phyloP scores from a whole-genome alignment of 2,329 filamentous ascomycete genomes.

The Pseudomassariella vexata region DNA sequence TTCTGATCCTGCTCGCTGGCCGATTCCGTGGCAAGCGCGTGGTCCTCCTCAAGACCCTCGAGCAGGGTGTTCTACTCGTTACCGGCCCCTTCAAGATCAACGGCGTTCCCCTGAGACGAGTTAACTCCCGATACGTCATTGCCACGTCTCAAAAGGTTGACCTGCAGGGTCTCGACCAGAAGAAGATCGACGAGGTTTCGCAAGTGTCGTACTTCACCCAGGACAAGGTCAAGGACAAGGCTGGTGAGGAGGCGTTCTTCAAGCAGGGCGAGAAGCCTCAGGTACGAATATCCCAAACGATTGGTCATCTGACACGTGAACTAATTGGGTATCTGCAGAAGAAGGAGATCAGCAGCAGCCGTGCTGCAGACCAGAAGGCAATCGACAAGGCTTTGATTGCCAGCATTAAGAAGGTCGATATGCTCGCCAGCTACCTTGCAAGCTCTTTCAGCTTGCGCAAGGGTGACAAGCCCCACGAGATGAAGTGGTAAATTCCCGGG shows the following conservation, averaged over 20 bases:
- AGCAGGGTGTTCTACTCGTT: slow-evolving; percentile 96
- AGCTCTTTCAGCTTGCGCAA: slow-evolving; percentile 98
- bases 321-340: slow-evolving; percentile 73
- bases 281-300: slow-evolving; percentile 55
- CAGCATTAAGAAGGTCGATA: slow-evolving; percentile 96
- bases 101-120: slow-evolving; percentile 92
- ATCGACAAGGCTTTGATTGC: slow-evolving; percentile 94
- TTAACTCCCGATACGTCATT: slow-evolving; percentile 91
- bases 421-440: slow-evolving; percentile 88
- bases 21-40: slow-evolving; percentile 99
- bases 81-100: slow-evolving; percentile 99
- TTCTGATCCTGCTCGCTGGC: slow-evolving; percentile 98
- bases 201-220: slow-evolving; percentile 89
- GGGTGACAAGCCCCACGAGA: slow-evolving; percentile 99
- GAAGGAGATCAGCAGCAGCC: slow-evolving; percentile 90
- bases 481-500: slow-evolving; percentile 75
- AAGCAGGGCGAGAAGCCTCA: slow-evolving; percentile 97
- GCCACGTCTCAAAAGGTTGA: slow-evolving; percentile 83
- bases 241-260: slow-evolving; percentile 98
- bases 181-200: slow-evolving; percentile 78
- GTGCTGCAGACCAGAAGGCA: slow-evolving; percentile 95
- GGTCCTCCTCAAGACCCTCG: slow-evolving; percentile 94
- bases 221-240: slow-evolving; percentile 94
- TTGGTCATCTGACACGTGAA: no score
- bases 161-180: slow-evolving; percentile 77